Evolutionary conservation across 2,329 filamentous ascomycete species (phyloP).

Genomic region (Botryotinia convoluta): DNA sequence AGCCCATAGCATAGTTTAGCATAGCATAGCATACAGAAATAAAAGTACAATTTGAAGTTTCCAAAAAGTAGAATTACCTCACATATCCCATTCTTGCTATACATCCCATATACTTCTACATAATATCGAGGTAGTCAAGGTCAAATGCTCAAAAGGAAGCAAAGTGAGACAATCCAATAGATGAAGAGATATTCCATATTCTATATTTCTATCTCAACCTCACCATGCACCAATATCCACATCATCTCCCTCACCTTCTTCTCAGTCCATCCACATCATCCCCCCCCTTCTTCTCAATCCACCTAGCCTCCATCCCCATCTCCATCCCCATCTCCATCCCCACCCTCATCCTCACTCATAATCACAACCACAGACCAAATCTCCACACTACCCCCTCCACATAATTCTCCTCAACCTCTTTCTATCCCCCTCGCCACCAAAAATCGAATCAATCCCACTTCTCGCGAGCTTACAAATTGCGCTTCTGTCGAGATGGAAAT

Average conservation of each 20-base stretch:
- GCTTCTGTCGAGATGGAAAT: constrained; percentile 57
- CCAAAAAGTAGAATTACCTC: not conserved
- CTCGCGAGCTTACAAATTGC: constrained; percentile 56
- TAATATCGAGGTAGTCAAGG: not conserved
- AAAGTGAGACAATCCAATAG: not conserved
- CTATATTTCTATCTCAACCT: not conserved
- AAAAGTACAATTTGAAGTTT: not conserved
- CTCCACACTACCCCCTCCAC: constrained; percentile 40
- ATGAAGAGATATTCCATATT: not conserved
- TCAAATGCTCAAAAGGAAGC: not conserved
- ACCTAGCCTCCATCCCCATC: not conserved
- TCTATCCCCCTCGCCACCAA: constrained; percentile 62
- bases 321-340: not conserved
- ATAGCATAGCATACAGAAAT: not conserved
- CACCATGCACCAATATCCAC: not conserved
- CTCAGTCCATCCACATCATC: not conserved
- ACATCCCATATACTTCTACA: too few species aligned
- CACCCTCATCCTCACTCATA: not conserved
- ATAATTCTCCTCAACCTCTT: constrained; percentile 51
- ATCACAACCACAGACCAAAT: not conserved
- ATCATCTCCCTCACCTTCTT: not conserved
- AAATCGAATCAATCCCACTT: constrained; percentile 63
- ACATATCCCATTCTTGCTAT: fast-evolving
- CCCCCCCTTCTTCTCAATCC: not conserved
- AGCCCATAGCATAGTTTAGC: not conserved